phyloP scores from a whole-genome alignment of 805 yeast species.

The Clavispora phyllophila region DNA sequence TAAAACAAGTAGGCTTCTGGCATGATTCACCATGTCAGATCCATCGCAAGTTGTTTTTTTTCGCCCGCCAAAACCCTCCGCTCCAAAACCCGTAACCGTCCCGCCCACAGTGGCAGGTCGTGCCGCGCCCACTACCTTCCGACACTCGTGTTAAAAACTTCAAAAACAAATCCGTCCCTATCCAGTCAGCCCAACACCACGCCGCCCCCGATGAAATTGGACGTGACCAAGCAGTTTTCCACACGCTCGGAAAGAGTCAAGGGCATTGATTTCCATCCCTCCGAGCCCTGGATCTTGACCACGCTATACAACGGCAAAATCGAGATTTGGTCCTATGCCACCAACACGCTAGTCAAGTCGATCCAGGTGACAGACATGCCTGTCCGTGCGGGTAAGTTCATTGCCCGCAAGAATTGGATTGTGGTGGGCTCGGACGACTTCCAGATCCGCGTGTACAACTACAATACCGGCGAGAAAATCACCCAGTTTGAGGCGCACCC shows the following conservation, averaged over 20 bases:
- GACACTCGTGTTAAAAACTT: conserved; percentile 12
- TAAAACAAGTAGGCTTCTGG: too few relatives aligned
- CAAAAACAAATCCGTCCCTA: conserved; percentile 1
- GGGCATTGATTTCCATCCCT: conserved; percentile 96
- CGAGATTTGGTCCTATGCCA: conserved; percentile 93
- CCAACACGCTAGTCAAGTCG: conserved; percentile 75
- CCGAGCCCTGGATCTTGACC: conserved; percentile 94
- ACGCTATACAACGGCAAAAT: conserved; percentile 87
- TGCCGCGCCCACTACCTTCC: conserved; percentile 9
- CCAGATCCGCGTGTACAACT: conserved; percentile 88
- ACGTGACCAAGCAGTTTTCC: conserved; percentile 69
- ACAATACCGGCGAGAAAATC: conserved; percentile 91
- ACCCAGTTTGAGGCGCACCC: conserved; percentile 98
- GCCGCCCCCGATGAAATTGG: conserved; percentile 32
- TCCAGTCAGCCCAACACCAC: conserved; percentile 1
- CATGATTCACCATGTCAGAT: too few relatives aligned
- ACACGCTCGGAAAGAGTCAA: conserved; percentile 95
- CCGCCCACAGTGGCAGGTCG: conserved; percentile 8
- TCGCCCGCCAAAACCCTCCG: too few relatives aligned
- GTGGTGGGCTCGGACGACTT: conserved; percentile 95
- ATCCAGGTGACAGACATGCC: conserved; percentile 96
- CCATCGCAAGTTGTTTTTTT: too few relatives aligned
- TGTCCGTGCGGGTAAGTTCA: conserved; percentile 89
- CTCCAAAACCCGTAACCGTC: too few relatives aligned
- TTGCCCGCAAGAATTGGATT: conserved; percentile 96